phyloP scores from a whole-genome alignment of 768 basidiomycete genomes.

The Naganishia friedmannii region DNA sequence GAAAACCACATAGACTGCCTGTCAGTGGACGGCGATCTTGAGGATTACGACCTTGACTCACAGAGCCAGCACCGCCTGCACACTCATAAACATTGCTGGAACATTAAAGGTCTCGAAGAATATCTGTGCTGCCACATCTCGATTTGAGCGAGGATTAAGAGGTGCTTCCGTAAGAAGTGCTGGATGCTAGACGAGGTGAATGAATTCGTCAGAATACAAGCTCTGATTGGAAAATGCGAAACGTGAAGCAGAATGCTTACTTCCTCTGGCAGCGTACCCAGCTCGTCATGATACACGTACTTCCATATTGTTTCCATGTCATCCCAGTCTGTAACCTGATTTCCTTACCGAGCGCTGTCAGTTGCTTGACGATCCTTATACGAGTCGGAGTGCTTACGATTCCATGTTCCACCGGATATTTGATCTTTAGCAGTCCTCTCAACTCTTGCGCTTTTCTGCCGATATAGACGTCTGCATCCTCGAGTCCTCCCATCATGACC shows the following conservation, averaged over 20 bases:
- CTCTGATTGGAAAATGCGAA: background rate
- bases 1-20: slow-evolving; percentile 20
- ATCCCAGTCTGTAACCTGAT: slow-evolving; percentile 80
- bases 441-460: slow-evolving; percentile 93
- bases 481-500: slow-evolving; percentile 87
- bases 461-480: slow-evolving; percentile 95
- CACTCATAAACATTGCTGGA: slow-evolving; percentile 90
- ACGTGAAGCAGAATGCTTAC: slow-evolving; percentile 55
- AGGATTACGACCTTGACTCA: slow-evolving; percentile 55
- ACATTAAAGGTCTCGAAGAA: slow-evolving; percentile 99
- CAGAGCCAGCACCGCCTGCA: slow-evolving; percentile 95
- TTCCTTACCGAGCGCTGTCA: background rate
- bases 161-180: slow-evolving; percentile 96
- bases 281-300: slow-evolving; percentile 93
- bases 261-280: slow-evolving; percentile 94
- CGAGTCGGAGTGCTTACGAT: slow-evolving; percentile 60
- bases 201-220: background rate
- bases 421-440: slow-evolving; percentile 90
- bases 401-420: slow-evolving; percentile 98
- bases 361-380: background rate
- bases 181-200: slow-evolving; percentile 67
- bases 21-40: background rate
- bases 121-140: slow-evolving; percentile 95
- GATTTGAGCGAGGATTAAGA: slow-evolving; percentile 90
- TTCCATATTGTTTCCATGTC: slow-evolving; percentile 99